These are phyloP conservation scores for Eragrostis tef DNA, from an alignment of 202 grass and related monocot genomes.

Conservation along the genomic window DNA sequence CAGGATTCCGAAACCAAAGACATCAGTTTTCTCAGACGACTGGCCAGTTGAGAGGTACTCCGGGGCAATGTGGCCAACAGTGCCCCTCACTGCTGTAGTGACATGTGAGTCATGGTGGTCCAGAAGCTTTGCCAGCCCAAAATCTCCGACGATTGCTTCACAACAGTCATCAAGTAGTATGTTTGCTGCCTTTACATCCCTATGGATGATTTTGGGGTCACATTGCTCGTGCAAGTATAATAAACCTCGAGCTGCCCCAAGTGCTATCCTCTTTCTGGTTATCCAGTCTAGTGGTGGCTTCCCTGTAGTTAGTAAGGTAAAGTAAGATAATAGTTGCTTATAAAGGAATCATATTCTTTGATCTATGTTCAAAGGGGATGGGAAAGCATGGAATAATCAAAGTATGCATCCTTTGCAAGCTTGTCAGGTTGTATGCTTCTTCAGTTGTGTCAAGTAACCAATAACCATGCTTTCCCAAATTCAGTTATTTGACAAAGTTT, in stretches of 20 bases:
- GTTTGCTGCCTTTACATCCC: slow-evolving; percentile 93
- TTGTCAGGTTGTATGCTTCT: not conserved
- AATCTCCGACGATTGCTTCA: slow-evolving; percentile 85
- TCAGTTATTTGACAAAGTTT: not conserved
- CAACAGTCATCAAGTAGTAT: slow-evolving; percentile 75
- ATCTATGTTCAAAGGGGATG: slow-evolving; percentile 9
- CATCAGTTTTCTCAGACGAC: slow-evolving; percentile 94
- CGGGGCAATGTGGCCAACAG: slow-evolving; percentile 87
- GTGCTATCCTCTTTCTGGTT: slow-evolving; percentile 82
- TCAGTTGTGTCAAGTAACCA: slow-evolving; percentile 6
- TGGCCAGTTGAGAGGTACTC: slow-evolving; percentile 92
- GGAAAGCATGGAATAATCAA: not conserved
- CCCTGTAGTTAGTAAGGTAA: slow-evolving; percentile 46
- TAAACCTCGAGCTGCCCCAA: slow-evolving; percentile 79
- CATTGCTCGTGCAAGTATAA: slow-evolving; percentile 94
- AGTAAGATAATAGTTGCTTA: slow-evolving; percentile 34
- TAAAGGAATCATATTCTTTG: slow-evolving; percentile 19
- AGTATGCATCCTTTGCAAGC: slow-evolving; percentile 22
- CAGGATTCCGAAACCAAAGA: slow-evolving; percentile 89
- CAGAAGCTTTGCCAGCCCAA: slow-evolving; percentile 89
- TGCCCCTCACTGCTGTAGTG: slow-evolving; percentile 84
- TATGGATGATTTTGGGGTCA: slow-evolving; percentile 94
- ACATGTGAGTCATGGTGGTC: slow-evolving; percentile 90
- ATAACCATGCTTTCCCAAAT: slow-evolving; percentile 10
- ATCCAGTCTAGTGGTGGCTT: slow-evolving; percentile 86